Evolutionary conservation across 2,329 filamentous ascomycete species (phyloP).

Genomic region (Xylaria sp.): DNA sequence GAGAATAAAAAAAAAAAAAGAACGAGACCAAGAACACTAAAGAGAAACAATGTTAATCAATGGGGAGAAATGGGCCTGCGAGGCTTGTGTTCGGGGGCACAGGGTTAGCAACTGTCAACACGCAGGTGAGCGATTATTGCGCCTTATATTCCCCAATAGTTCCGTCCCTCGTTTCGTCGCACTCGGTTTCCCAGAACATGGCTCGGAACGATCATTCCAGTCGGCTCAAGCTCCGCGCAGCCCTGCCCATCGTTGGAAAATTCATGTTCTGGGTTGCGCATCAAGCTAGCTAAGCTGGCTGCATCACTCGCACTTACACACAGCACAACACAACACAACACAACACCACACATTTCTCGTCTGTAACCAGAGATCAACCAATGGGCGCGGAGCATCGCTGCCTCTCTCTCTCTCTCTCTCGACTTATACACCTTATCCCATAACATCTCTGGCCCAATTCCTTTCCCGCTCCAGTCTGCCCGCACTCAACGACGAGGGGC

Average conservation of each 20-base stretch:
- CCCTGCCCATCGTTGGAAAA: slow-evolving; percentile 3
- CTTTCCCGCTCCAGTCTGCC: background rate
- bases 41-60: slow-evolving; percentile 77
- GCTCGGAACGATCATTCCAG: slow-evolving; percentile 6
- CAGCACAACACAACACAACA: background rate
- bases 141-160: slow-evolving; percentile 27
- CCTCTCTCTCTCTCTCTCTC: slow-evolving; percentile 3
- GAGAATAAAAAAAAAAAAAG: background rate
- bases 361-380: slow-evolving; percentile 10
- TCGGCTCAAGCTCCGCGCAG: background rate
- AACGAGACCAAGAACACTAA: background rate
- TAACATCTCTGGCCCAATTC: background rate
- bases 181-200: slow-evolving; percentile 23
- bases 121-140: slow-evolving; percentile 71
- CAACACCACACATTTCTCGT: background rate
- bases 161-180: slow-evolving; percentile 8
- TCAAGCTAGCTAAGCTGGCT: slow-evolving; percentile 13
- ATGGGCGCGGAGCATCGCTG: slow-evolving; percentile 24
- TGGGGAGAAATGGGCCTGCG: slow-evolving; percentile 97
- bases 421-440: slow-evolving; percentile 13
- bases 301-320: slow-evolving; percentile 18
- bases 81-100: slow-evolving; percentile 97
- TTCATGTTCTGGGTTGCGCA: slow-evolving; percentile 10
- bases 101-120: slow-evolving; percentile 99
- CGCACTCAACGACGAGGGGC: background rate